Conservation (phyloP, 495 filamentous ascomycete species). For the Neurospora cerealis region DNA sequence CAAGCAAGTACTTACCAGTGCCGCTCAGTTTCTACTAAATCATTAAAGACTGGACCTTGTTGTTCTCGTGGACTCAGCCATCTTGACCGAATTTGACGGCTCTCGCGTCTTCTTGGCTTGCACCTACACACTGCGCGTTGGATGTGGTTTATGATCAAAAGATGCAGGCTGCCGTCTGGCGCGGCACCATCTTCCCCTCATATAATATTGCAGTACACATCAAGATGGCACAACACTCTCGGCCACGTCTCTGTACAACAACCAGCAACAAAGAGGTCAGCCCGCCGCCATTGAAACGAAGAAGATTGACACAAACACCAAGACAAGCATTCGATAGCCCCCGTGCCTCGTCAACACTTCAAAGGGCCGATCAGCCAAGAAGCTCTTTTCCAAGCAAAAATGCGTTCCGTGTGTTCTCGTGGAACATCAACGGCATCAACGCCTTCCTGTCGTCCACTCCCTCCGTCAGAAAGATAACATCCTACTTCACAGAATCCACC, state of each 20-base stretch:
- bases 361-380: background rate
- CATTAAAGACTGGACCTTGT: background rate
- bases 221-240: background rate
- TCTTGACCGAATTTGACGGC: background rate
- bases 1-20: too few species aligned
- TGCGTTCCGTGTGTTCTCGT: conserved; percentile 30
- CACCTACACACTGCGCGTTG: background rate
- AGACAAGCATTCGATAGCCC: background rate
- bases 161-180: background rate
- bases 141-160: background rate
- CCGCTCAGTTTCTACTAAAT: too few species aligned
- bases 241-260: background rate
- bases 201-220: background rate
- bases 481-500: conserved; percentile 26
- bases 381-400: background rate
- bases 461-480: conserved; percentile 23
- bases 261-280: background rate
- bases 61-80: background rate
- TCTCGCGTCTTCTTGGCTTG: background rate
- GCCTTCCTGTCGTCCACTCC: conserved; percentile 25
- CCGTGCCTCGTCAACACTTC: background rate
- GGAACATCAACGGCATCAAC: conserved; percentile 44
- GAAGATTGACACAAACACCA: background rate
- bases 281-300: conserved; percentile 12
- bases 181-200: background rate